Evolutionary conservation across 2,329 filamentous ascomycete species (phyloP).

Genomic region (Penicillium paneum): DNA sequence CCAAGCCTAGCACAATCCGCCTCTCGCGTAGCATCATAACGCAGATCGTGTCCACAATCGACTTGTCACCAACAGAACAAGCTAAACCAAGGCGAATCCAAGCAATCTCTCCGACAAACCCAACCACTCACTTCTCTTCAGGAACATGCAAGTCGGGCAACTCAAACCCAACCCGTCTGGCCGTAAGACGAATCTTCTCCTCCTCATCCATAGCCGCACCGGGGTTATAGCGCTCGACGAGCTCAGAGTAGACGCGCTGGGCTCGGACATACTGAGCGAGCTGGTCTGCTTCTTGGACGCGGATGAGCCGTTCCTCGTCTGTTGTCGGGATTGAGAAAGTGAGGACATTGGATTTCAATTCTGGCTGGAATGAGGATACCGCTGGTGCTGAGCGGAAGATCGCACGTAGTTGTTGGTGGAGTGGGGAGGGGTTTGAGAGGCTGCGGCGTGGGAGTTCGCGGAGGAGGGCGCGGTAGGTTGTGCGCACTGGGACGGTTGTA

Average conservation of each 20-base stretch:
- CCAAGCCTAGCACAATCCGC: neutral
- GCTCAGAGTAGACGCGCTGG: constrained; percentile 76
- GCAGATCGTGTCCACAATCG: neutral
- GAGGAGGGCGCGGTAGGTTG: constrained; percentile 82
- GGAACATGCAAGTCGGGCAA: constrained; percentile 63
- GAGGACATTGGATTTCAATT: neutral
- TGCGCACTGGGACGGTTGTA: constrained; percentile 52
- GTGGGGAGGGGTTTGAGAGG: constrained; percentile 60
- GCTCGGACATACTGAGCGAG: constrained; percentile 75
- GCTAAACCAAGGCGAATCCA: neutral
- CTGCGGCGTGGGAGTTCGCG: constrained; percentile 79
- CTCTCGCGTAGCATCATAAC: neutral
- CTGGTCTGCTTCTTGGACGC: constrained; percentile 65
- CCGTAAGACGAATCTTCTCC: constrained; percentile 78
- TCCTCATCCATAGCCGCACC: constrained; percentile 83
- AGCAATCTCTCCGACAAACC: neutral
- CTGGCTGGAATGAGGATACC: constrained; percentile 19
- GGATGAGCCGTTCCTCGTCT: constrained; percentile 19
- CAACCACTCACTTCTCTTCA: constrained; percentile 10
- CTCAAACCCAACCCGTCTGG: constrained; percentile 85
- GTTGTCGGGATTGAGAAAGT: constrained; percentile 16
- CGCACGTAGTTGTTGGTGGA: constrained; percentile 67
- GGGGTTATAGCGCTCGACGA: constrained; percentile 90
- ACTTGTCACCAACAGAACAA: neutral
- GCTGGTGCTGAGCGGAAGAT: constrained; percentile 50